Evolutionary conservation across 1,284 basidiomycete species (phyloP), one percentile per base, ranked within the genome.

Genomic region (Marasmius oreades): DNA sequence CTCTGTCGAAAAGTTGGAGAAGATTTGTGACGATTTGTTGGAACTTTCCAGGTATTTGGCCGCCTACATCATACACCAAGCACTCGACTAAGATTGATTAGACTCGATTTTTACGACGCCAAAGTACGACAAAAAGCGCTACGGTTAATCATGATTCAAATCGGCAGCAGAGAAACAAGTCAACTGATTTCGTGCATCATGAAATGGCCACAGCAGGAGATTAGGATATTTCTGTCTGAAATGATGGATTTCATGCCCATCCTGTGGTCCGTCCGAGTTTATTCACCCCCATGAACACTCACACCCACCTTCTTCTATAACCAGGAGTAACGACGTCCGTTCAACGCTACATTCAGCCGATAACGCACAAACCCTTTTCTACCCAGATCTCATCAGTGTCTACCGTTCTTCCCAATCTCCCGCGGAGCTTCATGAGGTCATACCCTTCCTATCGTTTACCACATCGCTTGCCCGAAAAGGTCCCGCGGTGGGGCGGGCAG

Each of bases 101-200:
- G 61, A 48, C 53, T 62, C n/a, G 59, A 60, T 20, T 62, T 53
- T 37, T 62, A 62, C 37, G 61, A 60, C 39, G 53, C 36, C 7
- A 60, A 60, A 56, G 61, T 62, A 8, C 56, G 61, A 51, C 59
- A 60, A n/a, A 59, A 57, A 39, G 61, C 61, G 3, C 36, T 62
- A 8, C 55, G 53, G 23, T 11, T 62, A 34, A 60, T 62, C 31
- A 60, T 62, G 61, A 62, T 62, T 33, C 61, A 62, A 37, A 62
- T 62, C 39, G 59, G 59, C 14, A 62, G 59, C 52, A 55, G 59
- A 34, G 59, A 62, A 47, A 59, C 55, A 11, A 43, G 31, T 26
- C 59, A 60, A 31, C 48, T 62, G n/a, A 48, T 55, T 22, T 24
- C 42, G 8, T 60, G 61, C 31, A 59, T 60, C 51, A 53, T 52